Evolutionary conservation across 306 rosid genomes (phyloP).

Genomic region (Quercus aquifolioides): DNA sequence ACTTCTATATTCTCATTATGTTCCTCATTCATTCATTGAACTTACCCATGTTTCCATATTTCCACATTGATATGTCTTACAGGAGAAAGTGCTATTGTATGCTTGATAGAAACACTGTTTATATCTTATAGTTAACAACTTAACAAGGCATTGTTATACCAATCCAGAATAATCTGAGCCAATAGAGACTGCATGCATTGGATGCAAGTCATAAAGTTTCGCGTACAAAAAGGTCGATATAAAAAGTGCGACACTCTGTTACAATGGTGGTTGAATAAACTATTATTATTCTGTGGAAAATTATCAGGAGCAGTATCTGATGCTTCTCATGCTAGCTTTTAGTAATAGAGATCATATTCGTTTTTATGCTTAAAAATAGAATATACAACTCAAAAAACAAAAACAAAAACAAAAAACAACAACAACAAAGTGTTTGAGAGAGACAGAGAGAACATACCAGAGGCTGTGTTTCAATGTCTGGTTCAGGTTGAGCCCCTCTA

Average conservation of each 20-base stretch:
- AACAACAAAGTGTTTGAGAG: background rate
- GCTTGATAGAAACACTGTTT: background rate
- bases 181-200: background rate
- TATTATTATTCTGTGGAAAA: conserved; percentile 4
- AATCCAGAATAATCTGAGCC: too few relatives aligned
- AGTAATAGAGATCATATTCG: background rate
- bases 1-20: background rate
- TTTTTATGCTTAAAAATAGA: background rate
- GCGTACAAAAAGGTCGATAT: background rate
- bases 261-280: background rate
- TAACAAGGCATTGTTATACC: too few relatives aligned
- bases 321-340: conserved; percentile 12
- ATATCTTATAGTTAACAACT: too few relatives aligned
- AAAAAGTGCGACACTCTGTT: background rate
- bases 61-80: background rate
- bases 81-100: background rate
- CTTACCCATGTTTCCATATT: background rate
- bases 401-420: too few relatives aligned
- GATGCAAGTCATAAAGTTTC: background rate
- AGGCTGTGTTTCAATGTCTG: conserved; percentile 34
- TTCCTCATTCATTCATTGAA: background rate
- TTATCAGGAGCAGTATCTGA: conserved; percentile 25
- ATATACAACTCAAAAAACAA: background rate
- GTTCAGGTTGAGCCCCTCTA: conserved; percentile 44
- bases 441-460: conserved; percentile 31